A percentile compares a stretch with the other conserved stretches of the same genome.
Conservation (phyloP, 1,284 basidiomycete species). For the Ceratorhiza oryzae-sativae region DNA sequence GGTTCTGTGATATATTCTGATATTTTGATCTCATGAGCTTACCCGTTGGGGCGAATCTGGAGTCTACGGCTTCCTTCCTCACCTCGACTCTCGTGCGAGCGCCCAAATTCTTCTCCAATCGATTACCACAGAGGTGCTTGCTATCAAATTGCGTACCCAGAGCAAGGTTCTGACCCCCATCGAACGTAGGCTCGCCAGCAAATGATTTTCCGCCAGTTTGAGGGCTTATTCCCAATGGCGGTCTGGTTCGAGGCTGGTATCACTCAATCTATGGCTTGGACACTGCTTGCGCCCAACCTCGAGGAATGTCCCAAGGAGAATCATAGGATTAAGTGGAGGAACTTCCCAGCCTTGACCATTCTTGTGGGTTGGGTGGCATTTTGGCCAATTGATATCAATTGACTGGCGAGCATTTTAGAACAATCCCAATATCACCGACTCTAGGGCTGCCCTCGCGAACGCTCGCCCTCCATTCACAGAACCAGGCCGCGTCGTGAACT, state of each 20-base stretch:
- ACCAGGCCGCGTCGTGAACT: constrained; percentile 58
- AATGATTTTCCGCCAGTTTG: constrained; percentile 70
- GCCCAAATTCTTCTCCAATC: constrained; percentile 65
- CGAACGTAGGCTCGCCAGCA: constrained; percentile 59
- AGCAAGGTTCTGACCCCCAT: background rate
- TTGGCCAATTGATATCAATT: background rate
- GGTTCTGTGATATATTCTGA: background rate
- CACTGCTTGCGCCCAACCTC: constrained; percentile 66
- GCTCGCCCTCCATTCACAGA: constrained; percentile 59
- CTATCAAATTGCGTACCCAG: background rate
- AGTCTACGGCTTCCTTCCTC: constrained; percentile 66
- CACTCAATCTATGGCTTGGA: constrained; percentile 69
- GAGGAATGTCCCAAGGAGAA: constrained; percentile 65
- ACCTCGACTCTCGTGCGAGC: constrained; percentile 65
- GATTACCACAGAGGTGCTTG: constrained; percentile 64
- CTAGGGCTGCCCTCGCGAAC: constrained; percentile 57
- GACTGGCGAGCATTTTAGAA: background rate
- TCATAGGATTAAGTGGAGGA: constrained; percentile 62
- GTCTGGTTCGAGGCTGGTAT: constrained; percentile 62
- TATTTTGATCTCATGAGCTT: constrained; percentile 46
- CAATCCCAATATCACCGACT: constrained; percentile 35
- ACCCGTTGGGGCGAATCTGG: constrained; percentile 68
- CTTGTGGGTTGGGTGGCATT: constrained; percentile 33
- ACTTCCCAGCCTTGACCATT: constrained; percentile 62
- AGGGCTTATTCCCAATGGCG: constrained; percentile 69